Evolutionary conservation across 2,329 filamentous ascomycete species (phyloP).

Genomic region (Zarea fungicola): DNA sequence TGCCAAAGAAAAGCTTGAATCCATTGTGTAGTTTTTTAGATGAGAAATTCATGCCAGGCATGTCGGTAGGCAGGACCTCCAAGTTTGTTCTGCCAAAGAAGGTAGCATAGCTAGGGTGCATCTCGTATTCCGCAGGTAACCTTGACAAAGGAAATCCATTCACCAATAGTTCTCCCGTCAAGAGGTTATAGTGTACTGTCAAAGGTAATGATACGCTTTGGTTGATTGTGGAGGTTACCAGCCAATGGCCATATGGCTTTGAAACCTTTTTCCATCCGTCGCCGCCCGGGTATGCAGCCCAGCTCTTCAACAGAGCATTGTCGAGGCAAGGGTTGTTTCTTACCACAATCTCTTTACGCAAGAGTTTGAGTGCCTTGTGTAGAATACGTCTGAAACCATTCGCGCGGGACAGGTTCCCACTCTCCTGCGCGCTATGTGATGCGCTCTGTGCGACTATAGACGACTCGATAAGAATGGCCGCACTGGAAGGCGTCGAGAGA

Average conservation of each 20-base stretch:
- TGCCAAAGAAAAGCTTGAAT: background rate
- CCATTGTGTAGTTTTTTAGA: background rate
- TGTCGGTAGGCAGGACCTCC: conserved; percentile 1
- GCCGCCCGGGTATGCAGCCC: conserved; percentile 1
- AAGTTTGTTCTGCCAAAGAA: conserved; percentile 1
- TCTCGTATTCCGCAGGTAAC: background rate
- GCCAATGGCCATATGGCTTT: background rate
- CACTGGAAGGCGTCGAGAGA: background rate
- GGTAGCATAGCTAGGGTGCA: background rate
- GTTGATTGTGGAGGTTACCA: background rate
- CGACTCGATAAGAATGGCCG: background rate
- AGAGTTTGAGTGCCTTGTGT: background rate
- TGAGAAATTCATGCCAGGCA: conserved; percentile 4
- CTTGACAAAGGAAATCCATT: conserved; percentile 1
- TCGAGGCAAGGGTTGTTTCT: background rate
- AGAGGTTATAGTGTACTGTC: conserved; percentile 13
- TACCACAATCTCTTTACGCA: background rate
- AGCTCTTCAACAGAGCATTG: background rate
- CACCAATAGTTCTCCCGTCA: conserved; percentile 6
- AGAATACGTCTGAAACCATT: background rate
- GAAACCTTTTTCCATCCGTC: background rate
- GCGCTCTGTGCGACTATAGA: background rate
- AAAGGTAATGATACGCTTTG: background rate
- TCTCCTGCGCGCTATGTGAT: background rate
- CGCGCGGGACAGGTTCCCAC: background rate